A percentile compares a stretch with the other conserved stretches of the same genome.
phyloP scores from a whole-genome alignment of 169 alveolate genomes.

The Plasmodium cynomolgi region DNA sequence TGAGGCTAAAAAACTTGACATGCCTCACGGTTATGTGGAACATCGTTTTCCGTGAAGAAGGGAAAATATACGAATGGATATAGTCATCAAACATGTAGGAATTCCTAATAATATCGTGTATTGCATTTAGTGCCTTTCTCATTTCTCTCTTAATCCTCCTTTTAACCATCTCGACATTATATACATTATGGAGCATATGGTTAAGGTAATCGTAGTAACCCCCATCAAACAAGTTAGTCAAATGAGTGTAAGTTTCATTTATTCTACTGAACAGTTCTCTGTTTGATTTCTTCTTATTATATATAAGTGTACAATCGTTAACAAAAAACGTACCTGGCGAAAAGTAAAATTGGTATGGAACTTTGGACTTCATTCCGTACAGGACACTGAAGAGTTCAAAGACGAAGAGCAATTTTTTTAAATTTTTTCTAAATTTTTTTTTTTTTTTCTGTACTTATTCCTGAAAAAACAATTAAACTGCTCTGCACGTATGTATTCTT shows the following conservation, averaged over 20 bases:
- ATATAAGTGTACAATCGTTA: background rate
- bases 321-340: background rate
- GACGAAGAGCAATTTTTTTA: background rate
- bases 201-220: slow-evolving; percentile 4
- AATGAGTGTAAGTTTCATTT: background rate
- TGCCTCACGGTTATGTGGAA: slow-evolving; percentile 14
- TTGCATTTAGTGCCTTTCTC: background rate
- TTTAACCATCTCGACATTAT: background rate
- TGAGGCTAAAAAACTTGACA: slow-evolving; percentile 20
- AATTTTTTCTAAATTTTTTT: slow-evolving; percentile 3
- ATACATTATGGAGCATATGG: background rate
- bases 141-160: background rate
- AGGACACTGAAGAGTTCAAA: background rate
- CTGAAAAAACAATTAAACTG: slow-evolving; percentile 40
- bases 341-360: background rate
- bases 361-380: background rate
- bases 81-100: background rate
- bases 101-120: background rate
- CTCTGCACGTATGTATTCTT: slow-evolving; percentile 17
- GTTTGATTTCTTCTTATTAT: background rate
- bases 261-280: background rate
- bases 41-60: background rate
- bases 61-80: slow-evolving; percentile 37
- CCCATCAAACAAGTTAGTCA: background rate
- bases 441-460: slow-evolving; percentile 38